A percentile compares a stretch with the other conserved stretches of the same genome.
These are phyloP conservation scores for Casuarina equisetifolia DNA, from an alignment of 306 rosid species.

Conservation along the genomic window DNA sequence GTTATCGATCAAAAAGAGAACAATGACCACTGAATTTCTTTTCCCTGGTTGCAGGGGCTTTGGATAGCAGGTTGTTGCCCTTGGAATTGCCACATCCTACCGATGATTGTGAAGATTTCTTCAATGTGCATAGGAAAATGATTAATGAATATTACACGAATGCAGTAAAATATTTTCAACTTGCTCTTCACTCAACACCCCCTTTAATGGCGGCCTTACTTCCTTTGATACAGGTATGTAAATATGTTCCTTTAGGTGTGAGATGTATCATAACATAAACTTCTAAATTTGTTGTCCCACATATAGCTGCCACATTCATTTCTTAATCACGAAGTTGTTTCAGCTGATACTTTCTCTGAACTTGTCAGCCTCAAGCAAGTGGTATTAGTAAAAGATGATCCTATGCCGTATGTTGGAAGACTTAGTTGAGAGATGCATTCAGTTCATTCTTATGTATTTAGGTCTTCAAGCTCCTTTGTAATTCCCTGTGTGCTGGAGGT, in stretches of 20 bases:
- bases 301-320: not conserved
- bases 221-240: slow-evolving; percentile 75
- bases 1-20: not conserved
- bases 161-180: slow-evolving; percentile 58
- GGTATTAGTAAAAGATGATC: not conserved
- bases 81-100: slow-evolving; percentile 46
- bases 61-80: slow-evolving; percentile 69
- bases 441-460: not conserved
- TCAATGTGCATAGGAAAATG: slow-evolving; percentile 31
- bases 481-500: not conserved
- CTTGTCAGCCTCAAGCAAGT: not conserved
- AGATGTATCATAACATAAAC: not conserved
- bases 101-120: slow-evolving; percentile 44
- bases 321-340: not conserved
- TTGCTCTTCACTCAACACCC: slow-evolving; percentile 53
- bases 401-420: not conserved
- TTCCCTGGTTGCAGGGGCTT: slow-evolving; percentile 50
- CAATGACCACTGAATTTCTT: slow-evolving; percentile 22
- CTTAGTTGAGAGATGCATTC: not conserved
- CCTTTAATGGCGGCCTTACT: slow-evolving; percentile 56
- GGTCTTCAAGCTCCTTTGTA: not conserved
- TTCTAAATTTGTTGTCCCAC: not conserved
- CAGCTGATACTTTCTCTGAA: not conserved
- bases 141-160: slow-evolving; percentile 46
- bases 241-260: slow-evolving; percentile 16